Evolutionary conservation across 75 land plant genomes (phyloP).

Genomic region (Ceratopteris richardii): DNA sequence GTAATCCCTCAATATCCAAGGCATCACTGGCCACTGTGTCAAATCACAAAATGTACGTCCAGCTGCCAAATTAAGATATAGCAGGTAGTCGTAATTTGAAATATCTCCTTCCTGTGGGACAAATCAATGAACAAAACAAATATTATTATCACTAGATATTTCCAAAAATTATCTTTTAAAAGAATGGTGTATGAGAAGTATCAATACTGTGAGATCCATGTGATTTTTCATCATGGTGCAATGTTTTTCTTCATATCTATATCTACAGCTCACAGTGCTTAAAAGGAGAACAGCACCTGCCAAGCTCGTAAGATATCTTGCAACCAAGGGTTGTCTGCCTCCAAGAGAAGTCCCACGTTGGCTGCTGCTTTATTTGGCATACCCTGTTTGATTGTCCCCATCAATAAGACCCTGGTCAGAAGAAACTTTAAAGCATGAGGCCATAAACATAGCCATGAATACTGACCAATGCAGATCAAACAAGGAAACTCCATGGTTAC

Average conservation of each 20-base stretch:
- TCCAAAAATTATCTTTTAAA: not conserved
- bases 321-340: slow-evolving; percentile 29
- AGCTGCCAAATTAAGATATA: slow-evolving; percentile 45
- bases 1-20: slow-evolving; percentile 41
- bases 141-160: not conserved
- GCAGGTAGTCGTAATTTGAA: slow-evolving; percentile 42
- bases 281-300: slow-evolving; percentile 23
- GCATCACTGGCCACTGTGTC: slow-evolving; percentile 55
- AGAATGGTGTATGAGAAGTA: not conserved
- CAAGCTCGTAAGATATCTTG: slow-evolving; percentile 25
- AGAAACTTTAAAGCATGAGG: slow-evolving; percentile 4
- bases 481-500: slow-evolving; percentile 2
- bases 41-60: slow-evolving; percentile 48
- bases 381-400: slow-evolving; percentile 20
- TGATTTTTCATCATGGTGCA: too few relatives aligned
- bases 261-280: too few relatives aligned
- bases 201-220: too few relatives aligned
- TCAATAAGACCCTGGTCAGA: slow-evolving; percentile 21
- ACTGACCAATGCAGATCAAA: not conserved
- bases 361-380: slow-evolving; percentile 12
- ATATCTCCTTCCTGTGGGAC: slow-evolving; percentile 34
- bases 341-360: slow-evolving; percentile 20
- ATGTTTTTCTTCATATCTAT: too few relatives aligned
- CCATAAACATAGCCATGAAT: too few relatives aligned
- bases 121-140: too few relatives aligned